These are phyloP conservation scores for Backusella sp. DNA, from an alignment of 192 early-diverging fungal genomes.

Conservation along the genomic window DNA sequence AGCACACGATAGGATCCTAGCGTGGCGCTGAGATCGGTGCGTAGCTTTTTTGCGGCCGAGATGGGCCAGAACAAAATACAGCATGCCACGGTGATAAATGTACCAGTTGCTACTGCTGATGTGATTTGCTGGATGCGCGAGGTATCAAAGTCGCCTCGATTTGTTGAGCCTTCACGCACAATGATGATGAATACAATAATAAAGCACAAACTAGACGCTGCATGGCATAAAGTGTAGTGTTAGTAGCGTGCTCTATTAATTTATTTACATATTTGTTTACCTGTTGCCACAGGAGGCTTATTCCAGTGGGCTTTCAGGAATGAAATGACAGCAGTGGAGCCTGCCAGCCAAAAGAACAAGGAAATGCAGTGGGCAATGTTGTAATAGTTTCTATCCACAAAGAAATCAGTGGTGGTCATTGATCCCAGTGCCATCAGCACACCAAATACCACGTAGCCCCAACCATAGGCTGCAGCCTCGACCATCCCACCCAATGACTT, in stretches of 20 bases:
- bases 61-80: slow-evolving; percentile 53
- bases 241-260: neutral
- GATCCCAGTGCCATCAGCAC: slow-evolving; percentile 40
- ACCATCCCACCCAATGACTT: slow-evolving; percentile 69
- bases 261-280: slow-evolving; percentile 15
- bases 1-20: slow-evolving; percentile 58
- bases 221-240: neutral
- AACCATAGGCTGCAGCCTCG: slow-evolving; percentile 46
- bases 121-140: slow-evolving; percentile 45
- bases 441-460: slow-evolving; percentile 43
- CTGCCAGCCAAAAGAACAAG: slow-evolving; percentile 52
- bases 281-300: slow-evolving; percentile 52
- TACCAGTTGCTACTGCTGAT: slow-evolving; percentile 41
- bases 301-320: slow-evolving; percentile 54
- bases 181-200: slow-evolving; percentile 55
- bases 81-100: slow-evolving; percentile 39
- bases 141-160: slow-evolving; percentile 43
- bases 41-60: slow-evolving; percentile 52
- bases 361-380: slow-evolving; percentile 42
- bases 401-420: slow-evolving; percentile 50
- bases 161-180: slow-evolving; percentile 46
- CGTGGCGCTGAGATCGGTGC: slow-evolving; percentile 48
- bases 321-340: slow-evolving; percentile 50
- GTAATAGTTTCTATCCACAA: slow-evolving; percentile 36
- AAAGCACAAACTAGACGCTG: slow-evolving; percentile 46